Base-by-base conservation (phyloP, 2,329 filamentous ascomycete species). In the Periconia sp. region DNA sequence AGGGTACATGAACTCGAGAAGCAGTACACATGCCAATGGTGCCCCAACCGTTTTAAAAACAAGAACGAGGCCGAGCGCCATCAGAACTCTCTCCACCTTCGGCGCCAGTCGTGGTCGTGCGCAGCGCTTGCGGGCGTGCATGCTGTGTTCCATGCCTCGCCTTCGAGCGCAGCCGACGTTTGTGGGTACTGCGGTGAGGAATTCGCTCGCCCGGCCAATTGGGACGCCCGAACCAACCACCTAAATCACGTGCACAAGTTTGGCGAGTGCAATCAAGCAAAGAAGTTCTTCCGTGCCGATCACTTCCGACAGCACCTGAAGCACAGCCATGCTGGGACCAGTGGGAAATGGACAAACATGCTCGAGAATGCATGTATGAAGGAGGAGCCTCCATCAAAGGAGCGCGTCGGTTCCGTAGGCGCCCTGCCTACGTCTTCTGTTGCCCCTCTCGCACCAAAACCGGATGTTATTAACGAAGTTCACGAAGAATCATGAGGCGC, bases 261-360 rank as follows among this genome's bases (percentile, higher is more conserved):
- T 72, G 86, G 92, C 58, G 94, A 97, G 77, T 99, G 94, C 82
- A 99, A 99, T 74, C 92, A 94, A 67, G 89, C 90, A 62, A 99
- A 99, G 81, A 97, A 97, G 74, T 99, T 99, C 74, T 99, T 90
- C 78, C 85, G 94, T 37, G 94, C 94, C 33, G 94, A 99, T 74
- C 94, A 99, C 73, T 99, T 99, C 81, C 87, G 94, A 55, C 94
- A 99, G 75, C 94, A 99, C 76, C 80, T 99, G 54, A 99, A 97
- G 80, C 94, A 99, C 74, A 97, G 92, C 72, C 94, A 97, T 76
- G 91, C 90, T 37, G 94, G 94, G 35, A 93, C 91, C 0, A 97
- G 92, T 74, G 94, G 94, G 31, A 97, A 97, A 75, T 99, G 94
- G 94, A 99, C 94, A 13, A 97, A 97, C 74, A 92, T 96, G 82